phyloP scores from a whole-genome alignment of 2,329 filamentous ascomycete genomes.

The Aspergillus japonicus region DNA sequence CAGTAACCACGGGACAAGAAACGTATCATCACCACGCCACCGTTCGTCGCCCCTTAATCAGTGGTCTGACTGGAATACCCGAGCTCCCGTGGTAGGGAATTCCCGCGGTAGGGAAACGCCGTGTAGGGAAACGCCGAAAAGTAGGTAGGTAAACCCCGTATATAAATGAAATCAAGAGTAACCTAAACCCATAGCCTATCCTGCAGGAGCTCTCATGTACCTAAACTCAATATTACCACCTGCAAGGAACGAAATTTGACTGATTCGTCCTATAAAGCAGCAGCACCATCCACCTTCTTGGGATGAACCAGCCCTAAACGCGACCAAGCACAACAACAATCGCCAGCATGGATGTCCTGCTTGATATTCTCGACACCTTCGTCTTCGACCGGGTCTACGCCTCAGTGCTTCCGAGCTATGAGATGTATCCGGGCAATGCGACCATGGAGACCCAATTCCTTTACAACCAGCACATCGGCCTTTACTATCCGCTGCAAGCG shows the following conservation, averaged over 20 bases:
- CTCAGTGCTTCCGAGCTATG: constrained; percentile 19
- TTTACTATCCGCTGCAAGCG: constrained; percentile 27
- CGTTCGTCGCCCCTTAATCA: neutral
- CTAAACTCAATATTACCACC: neutral
- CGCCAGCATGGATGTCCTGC: constrained; percentile 79
- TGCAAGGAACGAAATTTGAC: neutral
- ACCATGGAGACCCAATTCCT: neutral
- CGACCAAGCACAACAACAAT: neutral
- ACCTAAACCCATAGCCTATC: neutral
- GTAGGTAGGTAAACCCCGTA: neutral
- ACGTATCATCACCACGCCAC: neutral
- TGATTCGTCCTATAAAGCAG: neutral
- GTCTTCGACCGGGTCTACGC: constrained; percentile 75
- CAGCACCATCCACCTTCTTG: neutral
- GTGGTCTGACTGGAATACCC: neutral
- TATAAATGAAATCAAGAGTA: neutral
- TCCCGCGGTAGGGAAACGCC: constrained; percentile 7
- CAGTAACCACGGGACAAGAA: neutral
- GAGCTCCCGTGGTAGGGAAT: constrained; percentile 10
- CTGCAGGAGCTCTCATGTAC: neutral
- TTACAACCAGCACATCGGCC: constrained; percentile 28
- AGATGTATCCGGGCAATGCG: neutral
- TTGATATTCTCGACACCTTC: constrained; percentile 76
- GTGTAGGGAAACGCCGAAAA: constrained; percentile 10
- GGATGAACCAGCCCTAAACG: neutral